phyloP scores from a whole-genome alignment of 345 rosid genomes.

The Eucalyptus coolabah region DNA sequence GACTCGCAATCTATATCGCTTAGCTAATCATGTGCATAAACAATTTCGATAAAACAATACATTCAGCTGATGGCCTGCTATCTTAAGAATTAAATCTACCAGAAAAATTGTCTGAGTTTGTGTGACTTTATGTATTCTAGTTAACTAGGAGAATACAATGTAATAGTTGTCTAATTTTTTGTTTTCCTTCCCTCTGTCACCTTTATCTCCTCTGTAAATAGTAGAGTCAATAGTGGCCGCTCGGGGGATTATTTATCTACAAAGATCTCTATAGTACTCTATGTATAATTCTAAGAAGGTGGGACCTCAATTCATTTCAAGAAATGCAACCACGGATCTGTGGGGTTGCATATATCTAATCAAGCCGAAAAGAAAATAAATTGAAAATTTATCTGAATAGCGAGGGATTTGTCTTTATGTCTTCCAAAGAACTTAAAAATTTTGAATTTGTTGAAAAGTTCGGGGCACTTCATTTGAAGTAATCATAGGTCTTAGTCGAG shows the following conservation, averaged over 20 bases:
- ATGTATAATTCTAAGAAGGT: not conserved
- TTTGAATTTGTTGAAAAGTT: not conserved
- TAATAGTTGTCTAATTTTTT: not conserved
- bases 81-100: not conserved
- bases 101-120: too few species aligned
- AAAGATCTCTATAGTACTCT: not conserved
- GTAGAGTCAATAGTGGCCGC: not conserved
- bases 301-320: not conserved
- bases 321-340: not conserved
- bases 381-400: not conserved
- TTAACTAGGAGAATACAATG: not conserved
- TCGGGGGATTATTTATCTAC: not conserved
- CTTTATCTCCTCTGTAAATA: not conserved
- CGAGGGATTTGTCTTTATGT: not conserved
- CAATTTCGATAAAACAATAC: too few species aligned
- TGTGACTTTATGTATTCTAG: not conserved
- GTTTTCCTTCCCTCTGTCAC: not conserved
- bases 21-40: too few species aligned
- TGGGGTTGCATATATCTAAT: not conserved
- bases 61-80: not conserved
- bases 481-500: not conserved
- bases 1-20: too few species aligned
- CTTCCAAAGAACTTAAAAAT: not conserved
- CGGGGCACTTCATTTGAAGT: not conserved
- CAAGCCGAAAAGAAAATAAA: not conserved